phyloP scores from a whole-genome alignment of 805 yeast genomes.

The Candida arabinofermentans region DNA sequence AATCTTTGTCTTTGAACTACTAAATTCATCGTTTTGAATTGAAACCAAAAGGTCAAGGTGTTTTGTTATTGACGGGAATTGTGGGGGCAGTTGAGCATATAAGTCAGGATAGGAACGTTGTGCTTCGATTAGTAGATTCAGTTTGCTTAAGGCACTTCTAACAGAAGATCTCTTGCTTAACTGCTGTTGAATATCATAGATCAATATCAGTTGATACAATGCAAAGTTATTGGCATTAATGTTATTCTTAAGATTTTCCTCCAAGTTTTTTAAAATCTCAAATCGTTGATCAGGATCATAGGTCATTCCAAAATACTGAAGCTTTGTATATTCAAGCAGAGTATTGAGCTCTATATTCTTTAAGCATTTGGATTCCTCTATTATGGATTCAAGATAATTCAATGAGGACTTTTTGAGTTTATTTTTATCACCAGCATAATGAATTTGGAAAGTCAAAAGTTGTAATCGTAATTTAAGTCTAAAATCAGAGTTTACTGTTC shows the following conservation, averaged over 20 bases:
- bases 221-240: conserved; percentile 9
- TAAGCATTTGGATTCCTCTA: conserved; percentile 16
- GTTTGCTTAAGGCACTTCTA: conserved; percentile 13
- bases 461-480: conserved; percentile 31
- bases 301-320: conserved; percentile 28
- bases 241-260: conserved; percentile 5
- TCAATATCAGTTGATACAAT: conserved; percentile 22
- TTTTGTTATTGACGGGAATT: conserved; percentile 31
- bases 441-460: conserved; percentile 35
- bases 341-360: conserved; percentile 19
- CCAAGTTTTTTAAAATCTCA: conserved; percentile 11
- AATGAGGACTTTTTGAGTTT: conserved; percentile 21
- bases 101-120: conserved; percentile 1
- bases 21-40: conserved; percentile 28
- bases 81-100: conserved; percentile 23
- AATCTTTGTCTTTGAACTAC: conserved; percentile 24
- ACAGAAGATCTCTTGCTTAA: conserved; percentile 30
- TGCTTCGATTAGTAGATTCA: conserved; percentile 16
- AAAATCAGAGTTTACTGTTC: conserved; percentile 20
- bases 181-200: conserved; percentile 30
- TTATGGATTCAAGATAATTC: conserved; percentile 30
- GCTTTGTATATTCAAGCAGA: conserved; percentile 32
- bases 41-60: conserved; percentile 26
- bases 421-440: conserved; percentile 24
- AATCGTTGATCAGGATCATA: conserved; percentile 27